Percentiles rank a stretch among this genome's conserved stretches.
Conservation (phyloP, 805 yeast genomes). For the Candida maesae region DNA sequence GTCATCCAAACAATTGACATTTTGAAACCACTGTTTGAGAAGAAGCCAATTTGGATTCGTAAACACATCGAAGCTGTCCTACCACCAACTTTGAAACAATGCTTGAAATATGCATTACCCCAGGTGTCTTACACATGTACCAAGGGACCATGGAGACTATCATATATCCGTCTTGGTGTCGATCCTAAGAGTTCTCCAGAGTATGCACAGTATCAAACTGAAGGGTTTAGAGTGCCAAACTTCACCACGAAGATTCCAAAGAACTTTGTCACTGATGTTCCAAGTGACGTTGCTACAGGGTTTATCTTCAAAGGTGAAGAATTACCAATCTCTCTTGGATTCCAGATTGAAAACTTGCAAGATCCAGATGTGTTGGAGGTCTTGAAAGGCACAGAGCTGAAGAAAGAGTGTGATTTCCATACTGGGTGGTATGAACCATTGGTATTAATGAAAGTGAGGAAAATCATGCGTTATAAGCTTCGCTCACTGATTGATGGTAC, state of each 20-base stretch:
- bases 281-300: conserved; percentile 37
- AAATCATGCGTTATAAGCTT: conserved; percentile 69
- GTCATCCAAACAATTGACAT: conserved; percentile 29
- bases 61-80: conserved; percentile 58
- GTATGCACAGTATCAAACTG: conserved; percentile 74
- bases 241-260: conserved; percentile 30
- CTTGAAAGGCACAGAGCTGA: conserved; percentile 36
- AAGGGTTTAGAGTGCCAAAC: conserved; percentile 52
- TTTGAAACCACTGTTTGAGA: conserved; percentile 46
- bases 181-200: conserved; percentile 61
- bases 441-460: conserved; percentile 60
- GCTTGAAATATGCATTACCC: conserved; percentile 75
- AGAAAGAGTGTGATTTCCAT: conserved; percentile 46
- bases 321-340: conserved; percentile 64
- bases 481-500: conserved; percentile 48
- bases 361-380: conserved; percentile 57
- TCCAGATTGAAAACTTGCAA: conserved; percentile 74
- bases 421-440: conserved; percentile 80
- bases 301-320: conserved; percentile 69
- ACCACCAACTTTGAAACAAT: conserved; percentile 39
- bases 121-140: conserved; percentile 76
- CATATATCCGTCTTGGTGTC: conserved; percentile 72
- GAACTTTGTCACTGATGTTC: conserved; percentile 30
- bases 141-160: conserved; percentile 94
- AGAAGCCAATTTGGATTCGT: conserved; percentile 84